Conservation (phyloP, 441 rosid genomes). For the Iberis amara region DNA sequence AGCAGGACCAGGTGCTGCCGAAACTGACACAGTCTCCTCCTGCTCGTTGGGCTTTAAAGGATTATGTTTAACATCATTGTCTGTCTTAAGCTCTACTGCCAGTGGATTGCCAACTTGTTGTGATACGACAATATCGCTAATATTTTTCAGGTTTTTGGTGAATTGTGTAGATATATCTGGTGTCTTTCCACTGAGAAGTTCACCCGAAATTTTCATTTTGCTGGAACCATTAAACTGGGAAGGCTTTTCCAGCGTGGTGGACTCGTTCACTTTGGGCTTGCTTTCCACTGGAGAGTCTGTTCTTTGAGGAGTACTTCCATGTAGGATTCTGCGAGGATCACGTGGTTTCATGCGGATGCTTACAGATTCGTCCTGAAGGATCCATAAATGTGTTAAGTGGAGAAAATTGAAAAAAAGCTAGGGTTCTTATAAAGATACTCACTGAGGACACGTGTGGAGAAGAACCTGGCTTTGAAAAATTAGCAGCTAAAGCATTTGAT, state of each 20-base stretch:
- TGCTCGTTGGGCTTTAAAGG: constrained; percentile 37
- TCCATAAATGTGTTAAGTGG: constrained; percentile 16
- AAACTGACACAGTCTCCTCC: constrained; percentile 32
- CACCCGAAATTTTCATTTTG: constrained; percentile 15
- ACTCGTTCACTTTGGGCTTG: constrained; percentile 42
- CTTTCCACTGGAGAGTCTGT: constrained; percentile 45
- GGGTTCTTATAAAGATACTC: constrained; percentile 29
- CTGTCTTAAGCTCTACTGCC: constrained; percentile 37
- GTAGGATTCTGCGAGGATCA: constrained; percentile 87
- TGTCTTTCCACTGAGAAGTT: constrained; percentile 24
- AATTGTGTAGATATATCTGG: constrained; percentile 62
- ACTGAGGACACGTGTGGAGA: constrained; percentile 37
- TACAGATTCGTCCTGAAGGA: constrained; percentile 56
- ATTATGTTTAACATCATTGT: constrained; percentile 33
- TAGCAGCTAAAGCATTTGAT: constrained; percentile 33
- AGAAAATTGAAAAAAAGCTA: background rate
- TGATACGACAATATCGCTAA: constrained; percentile 57
- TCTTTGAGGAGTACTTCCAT: constrained; percentile 53
- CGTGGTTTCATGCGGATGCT: constrained; percentile 91
- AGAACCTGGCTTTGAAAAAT: constrained; percentile 46
- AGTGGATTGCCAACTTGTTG: constrained; percentile 40
- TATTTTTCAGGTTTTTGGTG: constrained; percentile 59
- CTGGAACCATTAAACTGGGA: constrained; percentile 31
- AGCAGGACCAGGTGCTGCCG: constrained; percentile 35
- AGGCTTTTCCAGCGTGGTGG: constrained; percentile 30